Percentiles rank a stretch among this genome's conserved stretches.
phyloP scores from a whole-genome alignment of 345 rosid genomes.

The Citrus hindsii region DNA sequence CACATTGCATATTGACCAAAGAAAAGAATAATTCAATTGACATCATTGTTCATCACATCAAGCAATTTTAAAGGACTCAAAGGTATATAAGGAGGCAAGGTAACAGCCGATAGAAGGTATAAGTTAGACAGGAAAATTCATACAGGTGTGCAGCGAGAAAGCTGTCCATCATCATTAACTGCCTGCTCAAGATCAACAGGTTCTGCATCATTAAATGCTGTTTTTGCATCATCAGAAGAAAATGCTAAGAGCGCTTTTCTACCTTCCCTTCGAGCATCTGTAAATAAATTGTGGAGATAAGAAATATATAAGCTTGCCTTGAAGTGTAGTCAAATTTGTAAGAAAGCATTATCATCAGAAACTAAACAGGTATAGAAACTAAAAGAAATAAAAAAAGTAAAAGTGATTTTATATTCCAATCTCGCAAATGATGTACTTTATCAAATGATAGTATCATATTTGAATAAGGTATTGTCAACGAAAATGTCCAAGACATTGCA shows the following conservation, averaged over 20 bases:
- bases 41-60: not conserved
- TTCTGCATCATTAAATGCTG: slow-evolving; percentile 29
- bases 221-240: slow-evolving; percentile 54
- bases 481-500: not conserved
- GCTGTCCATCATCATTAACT: slow-evolving; percentile 35
- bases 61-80: not conserved
- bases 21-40: not conserved
- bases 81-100: not conserved
- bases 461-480: not conserved
- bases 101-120: not conserved
- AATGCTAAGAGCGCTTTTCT: slow-evolving; percentile 93
- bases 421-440: not conserved
- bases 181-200: slow-evolving; percentile 35
- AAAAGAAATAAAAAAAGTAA: not conserved
- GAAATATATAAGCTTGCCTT: not conserved
- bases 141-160: slow-evolving; percentile 72
- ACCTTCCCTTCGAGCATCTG: slow-evolving; percentile 96
- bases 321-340: not conserved
- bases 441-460: not conserved
- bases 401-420: not conserved
- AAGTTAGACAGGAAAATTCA: slow-evolving; percentile 34
- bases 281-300: slow-evolving; percentile 10
- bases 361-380: not conserved
- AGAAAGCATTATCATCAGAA: not conserved
- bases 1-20: not conserved